Conservation (phyloP, 2,329 filamentous ascomycete genomes). For the Pseudofabraea citricarpa region DNA sequence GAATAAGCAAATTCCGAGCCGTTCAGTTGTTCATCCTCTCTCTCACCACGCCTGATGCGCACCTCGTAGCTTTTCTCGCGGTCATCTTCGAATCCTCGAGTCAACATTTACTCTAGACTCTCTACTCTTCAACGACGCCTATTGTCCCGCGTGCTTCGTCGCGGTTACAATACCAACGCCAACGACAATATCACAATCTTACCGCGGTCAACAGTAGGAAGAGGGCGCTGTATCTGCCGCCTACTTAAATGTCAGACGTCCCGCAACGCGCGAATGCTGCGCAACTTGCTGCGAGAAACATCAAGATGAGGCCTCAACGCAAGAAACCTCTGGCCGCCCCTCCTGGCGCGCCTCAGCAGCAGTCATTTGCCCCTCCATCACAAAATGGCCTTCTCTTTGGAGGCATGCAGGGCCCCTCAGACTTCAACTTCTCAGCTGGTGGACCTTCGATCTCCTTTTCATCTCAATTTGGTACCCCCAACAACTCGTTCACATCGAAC, state of each 20-base stretch:
- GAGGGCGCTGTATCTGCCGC: too few species aligned
- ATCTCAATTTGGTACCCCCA: background rate
- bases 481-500: background rate
- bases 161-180: too few species aligned
- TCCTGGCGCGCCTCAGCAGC: background rate
- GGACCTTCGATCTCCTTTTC: constrained; percentile 6
- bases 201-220: too few species aligned
- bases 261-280: constrained; percentile 9
- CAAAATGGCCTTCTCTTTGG: constrained; percentile 7
- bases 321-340: constrained; percentile 1
- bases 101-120: background rate
- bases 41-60: background rate
- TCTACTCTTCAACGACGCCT: too few species aligned
- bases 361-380: constrained; percentile 6
- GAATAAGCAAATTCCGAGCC: background rate
- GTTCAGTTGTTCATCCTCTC: background rate
- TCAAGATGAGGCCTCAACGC: constrained; percentile 3
- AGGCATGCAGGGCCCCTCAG: constrained; percentile 2
- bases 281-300: constrained; percentile 8
- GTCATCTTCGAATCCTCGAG: background rate
- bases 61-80: background rate
- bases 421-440: constrained; percentile 11
- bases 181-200: too few species aligned
- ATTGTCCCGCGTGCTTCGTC: too few species aligned
- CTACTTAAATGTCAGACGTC: constrained; percentile 6